Conservation (phyloP, 148 eudicot species). For the Amaranthus cruentus region DNA sequence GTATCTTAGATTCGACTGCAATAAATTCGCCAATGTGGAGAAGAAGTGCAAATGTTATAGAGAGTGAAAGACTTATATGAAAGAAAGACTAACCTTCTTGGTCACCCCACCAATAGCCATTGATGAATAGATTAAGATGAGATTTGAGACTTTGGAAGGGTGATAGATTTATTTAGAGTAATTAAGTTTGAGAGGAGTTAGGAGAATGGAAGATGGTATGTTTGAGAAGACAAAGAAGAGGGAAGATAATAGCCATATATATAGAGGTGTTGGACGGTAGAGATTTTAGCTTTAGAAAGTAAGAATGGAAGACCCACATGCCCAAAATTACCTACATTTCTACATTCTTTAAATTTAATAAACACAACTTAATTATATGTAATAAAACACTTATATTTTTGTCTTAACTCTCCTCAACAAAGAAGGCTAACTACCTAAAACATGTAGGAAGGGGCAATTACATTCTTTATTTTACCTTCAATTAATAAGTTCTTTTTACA, state of each 20-base stretch:
- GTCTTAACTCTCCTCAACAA: conserved; percentile 10
- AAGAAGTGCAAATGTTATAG: neutral
- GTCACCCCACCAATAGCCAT: conserved; percentile 25
- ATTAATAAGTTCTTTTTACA: neutral
- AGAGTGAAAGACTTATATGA: too few species aligned
- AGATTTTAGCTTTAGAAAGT: conserved; percentile 13
- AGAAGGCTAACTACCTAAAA: conserved; percentile 13
- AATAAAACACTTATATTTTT: neutral
- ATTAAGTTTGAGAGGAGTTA: neutral
- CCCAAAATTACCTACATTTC: conserved; percentile 11
- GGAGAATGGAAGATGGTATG: neutral
- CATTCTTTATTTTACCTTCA: neutral
- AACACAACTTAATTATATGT: neutral
- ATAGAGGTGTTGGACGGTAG: conserved; percentile 25
- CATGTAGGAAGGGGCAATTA: neutral
- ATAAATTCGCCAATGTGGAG: too few species aligned
- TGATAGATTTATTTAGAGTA: neutral
- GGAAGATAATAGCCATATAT: conserved; percentile 22
- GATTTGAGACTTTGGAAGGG: conserved; percentile 5
- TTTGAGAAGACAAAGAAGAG: conserved; percentile 9
- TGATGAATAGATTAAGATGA: neutral
- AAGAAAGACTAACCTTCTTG: conserved; percentile 22
- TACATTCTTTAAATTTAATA: neutral
- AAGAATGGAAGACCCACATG: conserved; percentile 12
- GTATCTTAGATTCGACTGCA: too few species aligned